These are phyloP conservation scores for Talaromyces trachyspermus DNA, from an alignment of 495 filamentous ascomycete species.

Conservation along the genomic window DNA sequence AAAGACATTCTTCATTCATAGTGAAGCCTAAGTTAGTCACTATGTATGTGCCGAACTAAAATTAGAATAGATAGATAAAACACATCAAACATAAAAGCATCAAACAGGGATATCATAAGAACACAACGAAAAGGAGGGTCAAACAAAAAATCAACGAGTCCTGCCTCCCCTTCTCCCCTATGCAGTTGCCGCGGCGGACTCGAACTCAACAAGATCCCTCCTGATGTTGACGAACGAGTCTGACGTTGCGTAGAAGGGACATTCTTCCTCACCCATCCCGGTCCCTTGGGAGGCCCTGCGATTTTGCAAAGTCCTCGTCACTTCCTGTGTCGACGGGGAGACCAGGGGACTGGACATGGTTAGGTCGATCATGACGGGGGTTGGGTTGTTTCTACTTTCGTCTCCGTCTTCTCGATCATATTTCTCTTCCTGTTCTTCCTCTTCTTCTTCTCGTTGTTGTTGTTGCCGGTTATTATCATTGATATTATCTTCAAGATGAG, in stretches of 20 bases:
- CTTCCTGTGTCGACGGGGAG: slow-evolving; percentile 20
- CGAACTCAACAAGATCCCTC: slow-evolving; percentile 16
- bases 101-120: no score
- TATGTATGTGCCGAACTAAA: no score
- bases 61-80: no score
- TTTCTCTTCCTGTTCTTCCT: no score
- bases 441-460: no score
- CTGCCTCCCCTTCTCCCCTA: slow-evolving; percentile 13
- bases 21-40: no score
- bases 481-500: no score
- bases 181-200: slow-evolving; percentile 16
- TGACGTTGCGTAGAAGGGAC: slow-evolving; percentile 10
- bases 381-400: neutral
- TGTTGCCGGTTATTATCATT: no score
- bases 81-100: slow-evolving; percentile 12
- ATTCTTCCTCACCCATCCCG: slow-evolving; percentile 32
- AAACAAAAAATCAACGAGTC: neutral
- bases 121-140: no score
- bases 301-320: slow-evolving; percentile 23
- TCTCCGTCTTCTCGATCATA: neutral
- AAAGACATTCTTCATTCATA: no score
- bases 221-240: slow-evolving; percentile 17
- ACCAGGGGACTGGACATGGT: slow-evolving; percentile 32
- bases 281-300: slow-evolving; percentile 24
- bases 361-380: slow-evolving; percentile 33